Base-by-base conservation (phyloP, 257 asterid genomes). In the Vinca minor region DNA sequence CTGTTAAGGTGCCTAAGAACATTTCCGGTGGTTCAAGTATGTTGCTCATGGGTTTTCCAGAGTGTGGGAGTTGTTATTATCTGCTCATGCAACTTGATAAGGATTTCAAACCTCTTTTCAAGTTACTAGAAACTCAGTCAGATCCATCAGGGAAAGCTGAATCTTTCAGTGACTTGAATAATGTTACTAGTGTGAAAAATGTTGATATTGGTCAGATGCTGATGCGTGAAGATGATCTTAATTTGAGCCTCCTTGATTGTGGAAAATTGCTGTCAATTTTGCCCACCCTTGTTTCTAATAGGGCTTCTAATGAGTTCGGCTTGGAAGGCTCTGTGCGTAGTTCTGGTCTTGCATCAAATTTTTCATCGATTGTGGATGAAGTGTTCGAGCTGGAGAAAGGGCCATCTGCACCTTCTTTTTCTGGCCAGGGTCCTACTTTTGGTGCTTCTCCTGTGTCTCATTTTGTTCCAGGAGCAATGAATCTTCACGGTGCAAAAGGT, bases 311-410 rank as follows among this genome's bases (percentile, higher is more conserved):
- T 45, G 84, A 75, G 63, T 65, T 75, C 52, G 64, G 74, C 65
- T 28, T 72, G 70, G 91, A 81, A 59, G 84, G 91, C 66, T 65
- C 85, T 26, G 52, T 69, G 71, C 84, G 60, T 69, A 72, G 66
- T 60, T 79, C 95, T 54, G 56, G 79, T 75, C 50, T 67, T 47
- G 81, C 87, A 11, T 72, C 81, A 59, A 81, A 67, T 65, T 93
- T 93, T 74, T 76, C 85, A 59, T 85, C 96, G 71, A 84, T 93
- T 53, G 97, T 93, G 9, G 96, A 93, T 81, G 97, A 93, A 71
- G 81, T 87, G 66, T 93, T 93, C 78, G 96, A 93, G 81, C 90
- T 93, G 63, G 97, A 85, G 87, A 87, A 83, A 77, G 96, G 91
- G 64, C 76, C 95, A 63, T 69, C 76, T 66, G 75, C 62, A 28